phyloP scores from a whole-genome alignment of 78 protist species.

The Acrasis kona region DNA sequence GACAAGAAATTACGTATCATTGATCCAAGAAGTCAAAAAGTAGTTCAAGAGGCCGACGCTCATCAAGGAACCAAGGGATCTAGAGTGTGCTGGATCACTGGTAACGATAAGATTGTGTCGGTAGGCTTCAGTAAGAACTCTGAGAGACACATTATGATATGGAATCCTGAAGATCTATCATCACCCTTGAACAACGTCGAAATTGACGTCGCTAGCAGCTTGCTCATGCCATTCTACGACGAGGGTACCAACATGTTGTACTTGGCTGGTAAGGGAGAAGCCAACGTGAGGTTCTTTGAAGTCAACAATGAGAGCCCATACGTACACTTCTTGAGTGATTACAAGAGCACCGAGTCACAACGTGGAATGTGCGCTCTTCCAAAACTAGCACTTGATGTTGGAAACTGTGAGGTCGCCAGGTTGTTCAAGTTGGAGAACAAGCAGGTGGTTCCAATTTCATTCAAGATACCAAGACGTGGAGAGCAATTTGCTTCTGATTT shows the following conservation, averaged over 20 bases:
- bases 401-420: constrained; percentile 58
- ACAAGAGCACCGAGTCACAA: constrained; percentile 19
- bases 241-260: constrained; percentile 57
- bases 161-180: constrained; percentile 16
- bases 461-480: constrained; percentile 57
- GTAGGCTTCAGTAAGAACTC: constrained; percentile 73
- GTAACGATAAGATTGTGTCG: constrained; percentile 57
- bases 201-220: constrained; percentile 35
- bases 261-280: constrained; percentile 70
- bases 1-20: constrained; percentile 86
- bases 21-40: constrained; percentile 65
- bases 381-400: constrained; percentile 34
- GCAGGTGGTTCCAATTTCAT: constrained; percentile 36
- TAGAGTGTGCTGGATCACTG: constrained; percentile 64
- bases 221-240: constrained; percentile 63
- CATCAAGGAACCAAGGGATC: constrained; percentile 85
- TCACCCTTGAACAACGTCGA: constrained; percentile 10
- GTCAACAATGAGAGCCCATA: constrained; percentile 15
- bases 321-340: not conserved
- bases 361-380: constrained; percentile 44
- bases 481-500: constrained; percentile 61
- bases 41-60: constrained; percentile 33
- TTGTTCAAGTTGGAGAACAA: constrained; percentile 24
- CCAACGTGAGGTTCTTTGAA: constrained; percentile 55
- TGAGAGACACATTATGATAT: constrained; percentile 59